Base-by-base conservation (phyloP, 2,329 filamentous ascomycete species). In the Emericellopsis atlantica region DNA sequence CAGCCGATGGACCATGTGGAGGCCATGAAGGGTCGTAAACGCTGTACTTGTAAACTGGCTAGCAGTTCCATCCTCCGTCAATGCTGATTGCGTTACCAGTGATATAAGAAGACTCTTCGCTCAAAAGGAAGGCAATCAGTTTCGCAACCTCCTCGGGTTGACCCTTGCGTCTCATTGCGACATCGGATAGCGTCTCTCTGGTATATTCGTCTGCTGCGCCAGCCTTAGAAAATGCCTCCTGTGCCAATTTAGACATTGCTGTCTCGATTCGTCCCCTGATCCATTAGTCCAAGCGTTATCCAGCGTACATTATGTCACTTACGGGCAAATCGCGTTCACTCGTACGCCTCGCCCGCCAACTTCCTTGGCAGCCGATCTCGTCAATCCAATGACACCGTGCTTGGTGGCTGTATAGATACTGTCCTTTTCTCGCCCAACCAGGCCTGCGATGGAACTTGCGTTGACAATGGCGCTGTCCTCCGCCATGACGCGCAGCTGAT, bases 401-500 rank as follows among this genome's bases (percentile, higher is more conserved):
- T 58, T 59, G 39, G 50, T 55, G 0, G 55, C 50, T 3, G 49
- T 40, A 31, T 58, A 59, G 1, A 54, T 53, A 0, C 52, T 52
- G 29, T 54, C 54, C 34, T 50, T 54, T 1, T 51, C 50, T 11
- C 54, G 52, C 2, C 59, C 66, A 10, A 49, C 53, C 2, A 66
- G 35, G 0, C 67, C 67, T 6, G 62, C 60, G 21, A 67, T 59
- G 37, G 59, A 64, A 12, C 61, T 51, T 8, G 64, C 61, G 50
- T 66, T 71, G 40, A 73, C 67, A 31, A 73, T 65, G 47, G 65
- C 67, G 0, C 64, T 65, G 0, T 56, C 52, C 8, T 55, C 50
- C 12, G 46, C 47, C 41, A 73, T 68, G 9, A 36, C 40, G 21
- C 40, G 26, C n/a, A 58, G 42, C 43, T 58, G 48, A 9, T 54